Evolutionary conservation across 176 grass and related monocot species (phyloP), one percentile per base, ranked within the genome.

Genomic region (Zea mays): DNA sequence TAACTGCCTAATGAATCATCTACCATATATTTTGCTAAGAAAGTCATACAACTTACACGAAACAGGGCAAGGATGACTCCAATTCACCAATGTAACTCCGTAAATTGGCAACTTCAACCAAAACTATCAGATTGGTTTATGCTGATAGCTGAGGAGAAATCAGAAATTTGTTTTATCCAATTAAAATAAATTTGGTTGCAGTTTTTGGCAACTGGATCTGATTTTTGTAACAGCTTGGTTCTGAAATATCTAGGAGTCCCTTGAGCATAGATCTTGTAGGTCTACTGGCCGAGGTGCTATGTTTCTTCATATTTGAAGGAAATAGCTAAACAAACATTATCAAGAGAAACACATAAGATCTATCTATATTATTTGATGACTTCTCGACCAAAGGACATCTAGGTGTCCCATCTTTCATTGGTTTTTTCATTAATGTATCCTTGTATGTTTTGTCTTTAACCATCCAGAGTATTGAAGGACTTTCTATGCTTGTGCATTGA

Each of bases 351-450:
- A 19, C 42, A 74, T 17, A 39, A 75, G 8, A 47, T 56, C 17
- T 57, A 39, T 42, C 20, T 3, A 12, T 83, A 19, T 3, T 47
- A 68, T 48, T 72, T 68, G 20, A 41, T 43, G 65, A 52, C 17
- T 77, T 77, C 68, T 43, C 4, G 6, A 40, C 73, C 65, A 70
- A 62, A 52, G 43, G 1, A 36, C 60, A 69, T 65, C 41, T 27
- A n/a, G 69, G 69, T 59, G n/a, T 42, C 34, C 51, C 54, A 80
- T 74, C 1, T 27, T 42, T 4, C 67, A 78, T 77, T 62, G 73
- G 15, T 47, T 80, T 61, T 50, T 74, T 50, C 69, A 78, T 7
- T 54, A 33, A 15, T 47, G 20, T 47, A 11, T 62, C 12, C 56
- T 46, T 16, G 40, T 17, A 47, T 35, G 40, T 33, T 46, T 16